Conservation (phyloP, 2,329 filamentous ascomycete species). For the Aplosporella prunicola region DNA sequence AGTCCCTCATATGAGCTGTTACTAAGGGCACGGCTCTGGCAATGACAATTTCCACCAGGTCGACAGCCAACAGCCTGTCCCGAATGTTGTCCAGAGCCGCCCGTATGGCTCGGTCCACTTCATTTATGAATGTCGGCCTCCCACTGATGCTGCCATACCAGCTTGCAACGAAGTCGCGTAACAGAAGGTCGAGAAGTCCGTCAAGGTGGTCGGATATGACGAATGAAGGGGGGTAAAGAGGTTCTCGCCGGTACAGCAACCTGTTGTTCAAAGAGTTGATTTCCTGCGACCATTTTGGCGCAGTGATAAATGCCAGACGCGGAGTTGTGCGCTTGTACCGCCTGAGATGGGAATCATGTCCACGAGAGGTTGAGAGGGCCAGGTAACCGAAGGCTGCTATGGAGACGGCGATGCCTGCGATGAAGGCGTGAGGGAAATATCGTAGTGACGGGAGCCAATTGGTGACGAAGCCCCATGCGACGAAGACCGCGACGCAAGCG, state of each 20-base stretch:
- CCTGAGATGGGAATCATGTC: constrained; percentile 23
- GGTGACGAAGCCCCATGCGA: constrained; percentile 80
- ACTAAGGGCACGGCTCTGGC: constrained; percentile 78
- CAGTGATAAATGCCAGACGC: constrained; percentile 50
- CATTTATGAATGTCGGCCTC: constrained; percentile 70
- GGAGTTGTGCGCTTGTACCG: constrained; percentile 18
- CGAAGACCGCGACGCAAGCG: constrained; percentile 59
- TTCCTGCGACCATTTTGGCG: constrained; percentile 60
- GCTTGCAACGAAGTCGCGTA: constrained; percentile 74
- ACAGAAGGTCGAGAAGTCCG: constrained; percentile 62
- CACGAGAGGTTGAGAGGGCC: constrained; percentile 51
- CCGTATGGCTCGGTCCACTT: constrained; percentile 75
- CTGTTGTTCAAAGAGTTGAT: constrained; percentile 54
- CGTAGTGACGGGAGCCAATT: constrained; percentile 76
- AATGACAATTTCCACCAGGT: constrained; percentile 75
- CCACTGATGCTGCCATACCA: constrained; percentile 87
- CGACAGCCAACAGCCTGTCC: constrained; percentile 63
- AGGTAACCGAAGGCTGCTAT: constrained; percentile 48
- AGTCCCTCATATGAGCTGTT: constrained; percentile 80
- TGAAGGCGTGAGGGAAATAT: constrained; percentile 77
- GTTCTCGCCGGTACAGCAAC: constrained; percentile 56
- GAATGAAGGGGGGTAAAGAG: constrained; percentile 67
- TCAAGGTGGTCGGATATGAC: constrained; percentile 74
- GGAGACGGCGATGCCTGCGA: constrained; percentile 53
- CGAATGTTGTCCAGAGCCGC: constrained; percentile 60